These are phyloP conservation scores for Pyrenochaeta sp. DNA, from an alignment of 2,329 filamentous ascomycete genomes.

Conservation along the genomic window DNA sequence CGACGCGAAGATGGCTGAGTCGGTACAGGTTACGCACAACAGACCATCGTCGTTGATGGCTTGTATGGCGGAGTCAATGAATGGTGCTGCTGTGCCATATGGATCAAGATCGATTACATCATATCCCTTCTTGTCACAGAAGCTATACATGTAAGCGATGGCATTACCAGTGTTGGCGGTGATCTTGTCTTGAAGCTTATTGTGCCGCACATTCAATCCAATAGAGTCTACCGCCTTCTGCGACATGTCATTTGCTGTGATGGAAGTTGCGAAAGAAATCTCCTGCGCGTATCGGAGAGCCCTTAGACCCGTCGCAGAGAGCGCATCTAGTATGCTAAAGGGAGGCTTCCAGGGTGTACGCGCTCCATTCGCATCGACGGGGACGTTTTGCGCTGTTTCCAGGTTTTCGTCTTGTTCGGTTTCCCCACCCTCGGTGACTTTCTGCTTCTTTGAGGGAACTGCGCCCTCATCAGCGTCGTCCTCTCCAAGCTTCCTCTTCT, in stretches of 20 bases:
- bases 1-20: slow-evolving; percentile 93
- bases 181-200: slow-evolving; percentile 75
- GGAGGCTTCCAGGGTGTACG: slow-evolving; percentile 30
- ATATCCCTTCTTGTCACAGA: slow-evolving; percentile 69
- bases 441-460: slow-evolving; percentile 37
- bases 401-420: slow-evolving; percentile 11
- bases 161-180: slow-evolving; percentile 81
- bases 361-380: slow-evolving; percentile 13
- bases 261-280: slow-evolving; percentile 80
- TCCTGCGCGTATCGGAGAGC: slow-evolving; percentile 92
- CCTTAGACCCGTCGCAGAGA: slow-evolving; percentile 91
- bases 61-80: slow-evolving; percentile 90
- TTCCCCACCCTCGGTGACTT: slow-evolving; percentile 24
- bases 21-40: slow-evolving; percentile 94
- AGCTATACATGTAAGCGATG: slow-evolving; percentile 87
- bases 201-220: slow-evolving; percentile 83
- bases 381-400: slow-evolving; percentile 6
- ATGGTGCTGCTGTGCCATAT: slow-evolving; percentile 91
- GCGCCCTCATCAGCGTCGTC: slow-evolving; percentile 19
- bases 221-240: slow-evolving; percentile 80
- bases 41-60: slow-evolving; percentile 87
- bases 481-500: slow-evolving; percentile 38
- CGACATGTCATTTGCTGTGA: slow-evolving; percentile 92
- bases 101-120: slow-evolving; percentile 97
- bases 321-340: slow-evolving; percentile 82